These are phyloP conservation scores for Tarenaya hassleriana DNA, from an alignment of 345 rosid species.

Conservation along the genomic window DNA sequence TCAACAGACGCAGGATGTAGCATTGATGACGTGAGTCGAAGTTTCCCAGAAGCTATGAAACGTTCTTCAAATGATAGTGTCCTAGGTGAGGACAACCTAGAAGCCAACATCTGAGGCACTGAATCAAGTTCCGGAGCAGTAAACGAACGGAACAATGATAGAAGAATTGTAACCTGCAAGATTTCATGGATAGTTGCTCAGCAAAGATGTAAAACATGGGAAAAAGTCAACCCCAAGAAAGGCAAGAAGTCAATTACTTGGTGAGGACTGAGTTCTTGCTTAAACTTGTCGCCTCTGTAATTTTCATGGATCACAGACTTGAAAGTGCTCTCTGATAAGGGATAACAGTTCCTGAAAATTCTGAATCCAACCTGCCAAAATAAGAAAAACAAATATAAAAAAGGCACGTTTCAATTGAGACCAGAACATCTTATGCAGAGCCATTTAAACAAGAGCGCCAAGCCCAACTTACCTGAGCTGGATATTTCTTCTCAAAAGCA, in stretches of 20 bases:
- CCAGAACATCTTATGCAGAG: not conserved
- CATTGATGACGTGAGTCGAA: conserved; percentile 26
- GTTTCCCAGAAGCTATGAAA: conserved; percentile 29
- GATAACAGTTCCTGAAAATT: conserved; percentile 39
- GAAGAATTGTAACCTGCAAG: conserved; percentile 38
- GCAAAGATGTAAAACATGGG: not conserved
- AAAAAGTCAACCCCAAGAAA: not conserved
- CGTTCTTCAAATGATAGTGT: conserved; percentile 25
- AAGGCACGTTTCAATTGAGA: not conserved
- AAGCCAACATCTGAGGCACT: conserved; percentile 25
- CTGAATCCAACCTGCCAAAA: conserved; percentile 42
- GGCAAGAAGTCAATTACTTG: conserved; percentile 29
- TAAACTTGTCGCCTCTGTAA: conserved; percentile 38
- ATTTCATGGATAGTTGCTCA: conserved; percentile 7
- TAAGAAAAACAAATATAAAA: not conserved
- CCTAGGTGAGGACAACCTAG: conserved; percentile 22
- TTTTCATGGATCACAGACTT: conserved; percentile 37
- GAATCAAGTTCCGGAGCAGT: conserved; percentile 19
- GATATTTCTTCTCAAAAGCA: conserved; percentile 44
- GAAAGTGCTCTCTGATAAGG: conserved; percentile 40
- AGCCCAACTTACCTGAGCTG: conserved; percentile 39
- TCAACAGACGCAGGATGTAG: conserved; percentile 27
- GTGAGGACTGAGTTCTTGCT: conserved; percentile 38
- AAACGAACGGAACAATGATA: conserved; percentile 40
- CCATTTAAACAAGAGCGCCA: not conserved